Evolutionary conservation across 2,329 filamentous ascomycete genomes (phyloP).

Genomic region (Colletotrichum sp.): DNA sequence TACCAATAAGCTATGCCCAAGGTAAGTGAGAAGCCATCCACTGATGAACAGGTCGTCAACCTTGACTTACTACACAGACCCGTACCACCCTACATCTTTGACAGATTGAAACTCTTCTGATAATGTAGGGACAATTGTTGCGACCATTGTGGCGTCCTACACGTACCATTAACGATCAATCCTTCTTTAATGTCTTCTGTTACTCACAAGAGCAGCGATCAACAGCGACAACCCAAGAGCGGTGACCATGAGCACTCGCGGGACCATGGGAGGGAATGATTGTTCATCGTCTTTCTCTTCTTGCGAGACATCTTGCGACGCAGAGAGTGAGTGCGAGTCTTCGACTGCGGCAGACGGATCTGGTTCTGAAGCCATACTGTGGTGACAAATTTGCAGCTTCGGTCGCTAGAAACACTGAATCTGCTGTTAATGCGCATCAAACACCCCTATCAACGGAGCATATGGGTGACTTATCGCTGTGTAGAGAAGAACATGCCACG

Average conservation of each 20-base stretch:
- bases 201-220: neutral
- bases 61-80: constrained; percentile 35
- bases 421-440: neutral
- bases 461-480: neutral
- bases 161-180: neutral
- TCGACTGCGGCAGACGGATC: neutral
- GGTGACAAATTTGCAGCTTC: neutral
- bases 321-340: neutral
- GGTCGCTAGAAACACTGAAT: neutral
- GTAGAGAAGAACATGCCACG: neutral
- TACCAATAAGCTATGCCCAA: constrained; percentile 28
- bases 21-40: neutral
- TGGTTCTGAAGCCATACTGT: neutral
- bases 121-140: neutral
- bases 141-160: neutral
- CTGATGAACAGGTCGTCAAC: neutral
- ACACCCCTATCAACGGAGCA: neutral
- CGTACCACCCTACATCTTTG: constrained; percentile 52
- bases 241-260: neutral
- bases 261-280: neutral
- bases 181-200: neutral
- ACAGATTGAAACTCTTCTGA: constrained; percentile 39
- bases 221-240: neutral
- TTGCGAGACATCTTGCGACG: neutral
- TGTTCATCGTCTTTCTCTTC: neutral